Conservation (phyloP, 1,284 basidiomycete species). For the Malassezia dermatis region DNA sequence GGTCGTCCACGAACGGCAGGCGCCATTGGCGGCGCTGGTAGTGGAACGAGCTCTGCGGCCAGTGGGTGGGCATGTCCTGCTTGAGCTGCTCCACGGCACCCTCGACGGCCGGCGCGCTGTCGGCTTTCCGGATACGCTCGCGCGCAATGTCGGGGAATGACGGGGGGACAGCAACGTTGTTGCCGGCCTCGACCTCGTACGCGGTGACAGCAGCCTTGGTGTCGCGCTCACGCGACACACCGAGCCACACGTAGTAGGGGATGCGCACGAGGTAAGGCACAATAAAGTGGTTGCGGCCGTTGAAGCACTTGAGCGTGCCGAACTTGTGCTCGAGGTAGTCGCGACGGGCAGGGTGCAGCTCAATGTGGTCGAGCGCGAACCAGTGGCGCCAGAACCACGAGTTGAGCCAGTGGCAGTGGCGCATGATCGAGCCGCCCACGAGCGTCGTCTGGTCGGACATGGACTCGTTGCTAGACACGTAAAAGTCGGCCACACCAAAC, state of each 20-base stretch:
- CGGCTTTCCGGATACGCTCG: constrained; percentile 47
- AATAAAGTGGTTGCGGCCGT: constrained; percentile 64
- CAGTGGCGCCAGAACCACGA: constrained; percentile 60
- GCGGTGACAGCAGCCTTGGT: constrained; percentile 57
- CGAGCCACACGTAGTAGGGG: constrained; percentile 68
- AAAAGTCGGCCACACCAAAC: constrained; percentile 68
- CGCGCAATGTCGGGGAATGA: constrained; percentile 41
- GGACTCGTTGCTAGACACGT: constrained; percentile 60
- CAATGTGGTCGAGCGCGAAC: constrained; percentile 70
- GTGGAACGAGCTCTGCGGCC: constrained; percentile 63
- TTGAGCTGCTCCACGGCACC: constrained; percentile 25
- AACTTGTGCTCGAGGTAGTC: constrained; percentile 73
- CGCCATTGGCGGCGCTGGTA: constrained; percentile 57
- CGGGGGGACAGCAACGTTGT: constrained; percentile 49
- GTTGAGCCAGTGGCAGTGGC: constrained; percentile 63
- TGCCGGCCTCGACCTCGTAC: constrained; percentile 64
- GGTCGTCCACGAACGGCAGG: constrained; percentile 65
- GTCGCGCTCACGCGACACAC: constrained; percentile 60
- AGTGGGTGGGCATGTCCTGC: constrained; percentile 32
- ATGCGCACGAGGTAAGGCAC: constrained; percentile 61
- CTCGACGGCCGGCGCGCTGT: neutral
- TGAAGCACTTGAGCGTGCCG: constrained; percentile 59
- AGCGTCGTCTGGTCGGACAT: constrained; percentile 53
- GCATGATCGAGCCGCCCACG: constrained; percentile 61
- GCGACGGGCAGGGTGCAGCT: constrained; percentile 56